A percentile compares a stretch with the other conserved stretches of the same genome.
These are phyloP conservation scores for Rhynchospora tenuis DNA, from an alignment of 176 grass and related monocot genomes.

Conservation along the genomic window DNA sequence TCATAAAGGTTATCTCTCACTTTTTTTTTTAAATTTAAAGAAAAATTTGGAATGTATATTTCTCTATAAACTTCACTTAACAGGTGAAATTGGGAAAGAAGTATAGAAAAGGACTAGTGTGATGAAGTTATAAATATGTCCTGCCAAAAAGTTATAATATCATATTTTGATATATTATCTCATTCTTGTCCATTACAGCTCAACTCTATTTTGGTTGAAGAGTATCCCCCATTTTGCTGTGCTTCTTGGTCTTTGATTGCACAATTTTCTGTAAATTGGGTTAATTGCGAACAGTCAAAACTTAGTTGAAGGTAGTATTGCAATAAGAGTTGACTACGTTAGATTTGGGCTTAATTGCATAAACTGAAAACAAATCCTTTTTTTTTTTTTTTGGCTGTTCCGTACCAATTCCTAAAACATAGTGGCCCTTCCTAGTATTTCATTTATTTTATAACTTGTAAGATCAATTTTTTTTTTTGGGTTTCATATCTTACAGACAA, in stretches of 20 bases:
- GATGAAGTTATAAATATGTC: no score
- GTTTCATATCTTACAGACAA: no score
- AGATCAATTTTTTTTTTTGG: no score
- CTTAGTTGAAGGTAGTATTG: background rate
- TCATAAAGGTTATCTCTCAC: slow-evolving; percentile 58
- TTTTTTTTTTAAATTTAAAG: background rate
- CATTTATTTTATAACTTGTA: no score
- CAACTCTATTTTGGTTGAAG: background rate
- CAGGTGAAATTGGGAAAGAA: no score
- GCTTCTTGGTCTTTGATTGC: background rate
- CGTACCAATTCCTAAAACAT: no score
- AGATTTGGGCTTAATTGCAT: no score
- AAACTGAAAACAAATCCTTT: background rate
- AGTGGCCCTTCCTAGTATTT: no score
- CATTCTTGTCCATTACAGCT: background rate
- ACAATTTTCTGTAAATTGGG: background rate
- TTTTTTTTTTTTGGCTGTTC: no score
- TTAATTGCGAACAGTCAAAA: background rate
- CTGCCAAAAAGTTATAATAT: background rate
- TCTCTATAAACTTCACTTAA: no score
- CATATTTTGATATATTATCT: background rate
- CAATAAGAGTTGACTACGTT: no score
- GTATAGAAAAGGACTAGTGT: background rate
- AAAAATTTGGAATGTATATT: background rate
- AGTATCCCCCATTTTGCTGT: background rate